Base-by-base conservation (phyloP, 306 rosid genomes). In the Fragaria ananassa region DNA sequence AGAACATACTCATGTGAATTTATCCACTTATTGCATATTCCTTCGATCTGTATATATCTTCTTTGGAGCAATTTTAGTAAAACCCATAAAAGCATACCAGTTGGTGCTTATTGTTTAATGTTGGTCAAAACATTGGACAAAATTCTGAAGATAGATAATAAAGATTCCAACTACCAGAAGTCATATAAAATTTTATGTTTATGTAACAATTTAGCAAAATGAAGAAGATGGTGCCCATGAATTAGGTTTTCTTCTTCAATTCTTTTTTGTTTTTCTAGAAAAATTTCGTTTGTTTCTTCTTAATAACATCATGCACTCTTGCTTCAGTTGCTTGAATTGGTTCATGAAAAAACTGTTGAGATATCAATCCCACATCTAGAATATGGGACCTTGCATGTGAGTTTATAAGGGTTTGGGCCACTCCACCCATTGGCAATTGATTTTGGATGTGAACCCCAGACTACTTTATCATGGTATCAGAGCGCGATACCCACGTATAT, bases 71-170 rank as follows among this genome's bases (percentile, higher is more conserved):
- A 62, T 29, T 62, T 62, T 62, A 62, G 68, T 15, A 31, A 62
- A 62, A 31, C 17, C 62, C 41, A 15, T 49, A 35, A 34, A 63
- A 50, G 2, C 71, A 15, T 10, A 37, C 17, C 18, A 50, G 18
- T 50, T 64, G 72, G 65, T 75, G 72, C 50, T 49, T 8, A 6
- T 29, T 47, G 25, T 34, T 75, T 75, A 75, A 75, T 75, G 50
- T 21, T 21, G 54, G 72, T 65, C 79, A 64, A 75, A 19, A 49
- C 39, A 50, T 75, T 35, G 50, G 50, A 13, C 37, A 47, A 34
- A 37, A 50, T 44, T 21, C 18, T n/a, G 5, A n/a, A 5, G 5
- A 27, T 18, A 13, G 11, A 5, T 74, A 58, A 17, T 19, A 27
- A 44, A 74, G 58, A 15, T 27, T 34, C 42, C 63, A 47, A 47